A percentile compares a stretch with the other conserved stretches of the same genome.
Conservation (phyloP, 352 stramenopile genomes). For the Phytopythium sindhum region DNA sequence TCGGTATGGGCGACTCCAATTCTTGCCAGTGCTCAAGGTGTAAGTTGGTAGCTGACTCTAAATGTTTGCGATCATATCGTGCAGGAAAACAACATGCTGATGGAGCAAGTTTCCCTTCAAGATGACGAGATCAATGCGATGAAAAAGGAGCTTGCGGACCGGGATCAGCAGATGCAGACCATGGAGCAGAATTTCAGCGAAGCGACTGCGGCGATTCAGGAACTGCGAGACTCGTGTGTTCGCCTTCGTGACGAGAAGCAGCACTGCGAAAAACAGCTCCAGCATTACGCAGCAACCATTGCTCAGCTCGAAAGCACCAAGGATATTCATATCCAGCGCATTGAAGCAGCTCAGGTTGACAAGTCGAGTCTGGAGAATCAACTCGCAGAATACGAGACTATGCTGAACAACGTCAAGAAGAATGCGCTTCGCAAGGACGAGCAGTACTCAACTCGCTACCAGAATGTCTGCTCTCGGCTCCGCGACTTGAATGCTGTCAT, state of each 20-base stretch:
- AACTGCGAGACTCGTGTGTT: constrained; percentile 55
- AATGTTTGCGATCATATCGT: neutral
- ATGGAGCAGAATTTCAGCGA: constrained; percentile 82
- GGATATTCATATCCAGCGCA: constrained; percentile 34
- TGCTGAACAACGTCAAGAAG: constrained; percentile 60
- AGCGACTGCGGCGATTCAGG: constrained; percentile 58
- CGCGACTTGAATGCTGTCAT: constrained; percentile 56
- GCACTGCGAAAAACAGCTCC: constrained; percentile 63
- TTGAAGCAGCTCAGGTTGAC: constrained; percentile 30
- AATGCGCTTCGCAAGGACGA: constrained; percentile 60
- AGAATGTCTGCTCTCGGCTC: constrained; percentile 63
- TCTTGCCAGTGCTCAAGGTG: neutral
- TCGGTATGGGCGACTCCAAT: constrained; percentile 21
- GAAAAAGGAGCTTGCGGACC: constrained; percentile 60
- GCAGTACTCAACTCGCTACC: constrained; percentile 54
- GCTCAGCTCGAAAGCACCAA: constrained; percentile 64
- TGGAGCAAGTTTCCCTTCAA: constrained; percentile 79
- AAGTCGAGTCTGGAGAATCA: constrained; percentile 38
- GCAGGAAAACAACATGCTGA: constrained; percentile 77
- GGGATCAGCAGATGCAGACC: constrained; percentile 61
- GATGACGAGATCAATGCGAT: constrained; percentile 62
- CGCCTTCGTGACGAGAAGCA: constrained; percentile 55
- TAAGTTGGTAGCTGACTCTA: neutral
- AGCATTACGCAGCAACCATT: constrained; percentile 60
- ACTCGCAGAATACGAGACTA: constrained; percentile 52